Evolutionary conservation across 805 yeast species (phyloP), one percentile per base, ranked within the genome.

Genomic region (Pichia thaimueangensis): DNA sequence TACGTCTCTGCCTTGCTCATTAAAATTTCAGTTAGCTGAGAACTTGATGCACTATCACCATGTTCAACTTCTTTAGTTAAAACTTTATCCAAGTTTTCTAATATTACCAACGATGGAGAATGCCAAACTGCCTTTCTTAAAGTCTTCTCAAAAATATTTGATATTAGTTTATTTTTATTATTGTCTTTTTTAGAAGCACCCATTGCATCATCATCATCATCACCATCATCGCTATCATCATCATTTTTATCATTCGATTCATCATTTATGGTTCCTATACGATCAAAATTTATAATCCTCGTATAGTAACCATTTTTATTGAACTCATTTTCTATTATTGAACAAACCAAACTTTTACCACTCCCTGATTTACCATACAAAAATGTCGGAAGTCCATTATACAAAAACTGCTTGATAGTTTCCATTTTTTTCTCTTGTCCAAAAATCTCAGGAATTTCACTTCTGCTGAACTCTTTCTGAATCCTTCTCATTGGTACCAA

Each of bases 31-130:
- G 85, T 69, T 11, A 85, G 56, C 58, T 84, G 93, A 23, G 73
- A 69, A 3, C 89, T 74, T 28, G 71, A 66, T 0, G 76, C 62
- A 0, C 85, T 69, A 53, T 82, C 91, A 0, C 73, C 68, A 39
- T 65, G 63, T 37, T 76, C 74, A 21, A 66, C 64, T 49, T 82
- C 89, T 2, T 82, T 82, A 0, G 87, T 77, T 31, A 87, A 69
- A 12, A 89, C 54, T 45, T 75, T 71, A 50, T 89, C 95, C 13
- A 87, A 58, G 48, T 88, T 87, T 51, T 91, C 97, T 17, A 91
- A 58, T 1, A 89, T 63, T 2, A 91, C 56, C 2, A 87, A 63
- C 1, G 89, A 69, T 0, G 97, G 96, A 13, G 83, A 70, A 55
- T 79, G 74, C 95, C 96, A 87, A 16, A 52, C 45, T 5, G 59